These are phyloP conservation scores for Nakazawaea ishiwadae DNA, from an alignment of 805 yeast species.

Conservation along the genomic window DNA sequence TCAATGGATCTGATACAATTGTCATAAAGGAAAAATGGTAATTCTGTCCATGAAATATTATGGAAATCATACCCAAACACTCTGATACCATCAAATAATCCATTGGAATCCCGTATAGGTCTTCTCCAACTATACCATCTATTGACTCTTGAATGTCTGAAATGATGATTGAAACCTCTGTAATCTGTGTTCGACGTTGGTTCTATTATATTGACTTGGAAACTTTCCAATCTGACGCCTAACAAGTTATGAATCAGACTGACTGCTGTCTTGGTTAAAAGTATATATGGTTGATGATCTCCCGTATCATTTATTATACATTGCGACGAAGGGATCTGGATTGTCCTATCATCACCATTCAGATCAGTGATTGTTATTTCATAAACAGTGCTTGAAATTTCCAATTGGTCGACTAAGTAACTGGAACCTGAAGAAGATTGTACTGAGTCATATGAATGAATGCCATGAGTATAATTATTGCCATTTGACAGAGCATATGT, in stretches of 20 bases:
- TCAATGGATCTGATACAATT: neutral
- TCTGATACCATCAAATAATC: slow-evolving; percentile 10
- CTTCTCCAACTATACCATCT: slow-evolving; percentile 11
- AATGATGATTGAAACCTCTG: slow-evolving; percentile 6
- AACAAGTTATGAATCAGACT: neutral
- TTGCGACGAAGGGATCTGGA: slow-evolving; percentile 7
- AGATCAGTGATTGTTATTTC: neutral
- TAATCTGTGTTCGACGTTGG: slow-evolving; percentile 9
- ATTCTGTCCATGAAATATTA: slow-evolving; percentile 9
- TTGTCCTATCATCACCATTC: neutral
- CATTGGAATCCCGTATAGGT: neutral
- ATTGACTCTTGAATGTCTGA: slow-evolving; percentile 2
- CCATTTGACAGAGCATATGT: neutral
- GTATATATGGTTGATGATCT: slow-evolving; percentile 10
- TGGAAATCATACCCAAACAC: slow-evolving; percentile 12
- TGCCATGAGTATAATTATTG: neutral
- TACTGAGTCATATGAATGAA: neutral
- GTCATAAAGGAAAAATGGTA: slow-evolving; percentile 6
- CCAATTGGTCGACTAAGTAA: slow-evolving; percentile 4
- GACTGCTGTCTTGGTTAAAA: slow-evolving; percentile 1
- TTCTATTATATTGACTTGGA: neutral
- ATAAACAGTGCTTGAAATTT: neutral
- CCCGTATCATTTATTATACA: slow-evolving; percentile 12
- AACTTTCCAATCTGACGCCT: neutral
- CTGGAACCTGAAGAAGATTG: neutral